A percentile compares a stretch with the other conserved stretches of the same genome.
phyloP scores from a whole-genome alignment of 257 asterid genomes.

The Solanum ahanhuiri region DNA sequence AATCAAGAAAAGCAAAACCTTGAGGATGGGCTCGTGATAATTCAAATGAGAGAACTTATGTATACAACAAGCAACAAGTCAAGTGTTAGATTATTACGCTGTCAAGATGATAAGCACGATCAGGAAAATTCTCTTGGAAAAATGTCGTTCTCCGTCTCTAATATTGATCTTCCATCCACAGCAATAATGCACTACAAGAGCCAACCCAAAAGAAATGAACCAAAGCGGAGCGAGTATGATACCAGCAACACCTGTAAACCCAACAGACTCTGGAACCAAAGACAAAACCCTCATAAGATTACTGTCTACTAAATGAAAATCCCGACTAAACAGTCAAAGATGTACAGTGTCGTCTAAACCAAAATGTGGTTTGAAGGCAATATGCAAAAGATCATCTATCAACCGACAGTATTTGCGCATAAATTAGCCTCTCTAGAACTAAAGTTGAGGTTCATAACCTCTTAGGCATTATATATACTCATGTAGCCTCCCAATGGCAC shows the following conservation, averaged over 20 bases:
- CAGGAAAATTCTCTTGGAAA: conserved; percentile 56
- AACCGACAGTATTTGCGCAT: neutral
- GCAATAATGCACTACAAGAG: conserved; percentile 53
- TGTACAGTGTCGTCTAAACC: neutral
- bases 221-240: conserved; percentile 59
- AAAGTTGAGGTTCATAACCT: neutral
- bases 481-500: neutral
- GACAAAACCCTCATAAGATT: conserved; percentile 1
- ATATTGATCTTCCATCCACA: conserved; percentile 76
- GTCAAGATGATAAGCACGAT: conserved; percentile 62
- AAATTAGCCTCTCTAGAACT: neutral
- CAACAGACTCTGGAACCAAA: conserved; percentile 62
- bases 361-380: neutral
- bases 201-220: conserved; percentile 81
- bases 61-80: neutral
- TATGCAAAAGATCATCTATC: neutral
- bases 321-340: neutral
- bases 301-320: neutral
- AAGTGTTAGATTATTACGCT: conserved; percentile 48
- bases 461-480: neutral
- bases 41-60: neutral
- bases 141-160: conserved; percentile 29
- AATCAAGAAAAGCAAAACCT: neutral
- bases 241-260: conserved; percentile 79
- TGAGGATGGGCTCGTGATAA: neutral